Conservation (phyloP, 1,284 basidiomycete species). For the Porogramme epimiltina region DNA sequence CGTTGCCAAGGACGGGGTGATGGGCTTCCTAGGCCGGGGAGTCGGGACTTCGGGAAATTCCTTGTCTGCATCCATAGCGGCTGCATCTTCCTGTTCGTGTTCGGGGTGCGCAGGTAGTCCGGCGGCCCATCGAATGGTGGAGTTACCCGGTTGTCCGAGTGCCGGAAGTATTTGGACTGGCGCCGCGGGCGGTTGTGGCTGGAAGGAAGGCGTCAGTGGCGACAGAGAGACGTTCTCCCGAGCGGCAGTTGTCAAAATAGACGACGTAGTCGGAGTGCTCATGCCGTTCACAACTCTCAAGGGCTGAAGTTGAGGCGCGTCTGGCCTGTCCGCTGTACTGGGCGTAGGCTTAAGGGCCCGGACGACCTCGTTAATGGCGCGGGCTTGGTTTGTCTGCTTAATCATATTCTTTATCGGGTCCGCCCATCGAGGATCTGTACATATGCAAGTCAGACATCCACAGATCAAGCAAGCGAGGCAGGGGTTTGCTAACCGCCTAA, state of each 20-base stretch:
- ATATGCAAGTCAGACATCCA: conserved; percentile 23
- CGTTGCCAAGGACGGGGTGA: conserved; percentile 85
- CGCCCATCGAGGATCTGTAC: conserved; percentile 86
- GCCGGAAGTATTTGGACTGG: conserved; percentile 31
- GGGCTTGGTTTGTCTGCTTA: conserved; percentile 73
- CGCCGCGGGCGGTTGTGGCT: conserved; percentile 19
- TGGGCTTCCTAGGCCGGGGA: conserved; percentile 50
- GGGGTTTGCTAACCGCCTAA: conserved; percentile 81
- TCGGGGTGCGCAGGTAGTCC: conserved; percentile 65
- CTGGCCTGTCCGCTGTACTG: conserved; percentile 38
- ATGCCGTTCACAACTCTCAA: conserved; percentile 86
- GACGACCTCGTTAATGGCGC: conserved; percentile 82
- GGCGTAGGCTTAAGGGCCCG: conserved; percentile 64
- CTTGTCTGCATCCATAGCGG: conserved; percentile 26
- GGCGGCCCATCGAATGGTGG: conserved; percentile 60
- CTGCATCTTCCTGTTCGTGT: conserved; percentile 57
- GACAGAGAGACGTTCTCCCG: conserved; percentile 60
- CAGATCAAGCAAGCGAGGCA: conserved; percentile 4
- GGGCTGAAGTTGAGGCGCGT: conserved; percentile 47
- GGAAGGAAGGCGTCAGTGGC: conserved; percentile 32
- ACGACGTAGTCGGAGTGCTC: conserved; percentile 58
- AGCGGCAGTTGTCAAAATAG: conserved; percentile 69
- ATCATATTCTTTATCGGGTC: conserved; percentile 87
- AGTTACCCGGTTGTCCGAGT: conserved; percentile 59
- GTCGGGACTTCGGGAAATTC: conserved; percentile 34